Percentiles rank a stretch among this genome's conserved stretches.
phyloP scores from a whole-genome alignment of 768 basidiomycete species.

The Russula olivacea region DNA sequence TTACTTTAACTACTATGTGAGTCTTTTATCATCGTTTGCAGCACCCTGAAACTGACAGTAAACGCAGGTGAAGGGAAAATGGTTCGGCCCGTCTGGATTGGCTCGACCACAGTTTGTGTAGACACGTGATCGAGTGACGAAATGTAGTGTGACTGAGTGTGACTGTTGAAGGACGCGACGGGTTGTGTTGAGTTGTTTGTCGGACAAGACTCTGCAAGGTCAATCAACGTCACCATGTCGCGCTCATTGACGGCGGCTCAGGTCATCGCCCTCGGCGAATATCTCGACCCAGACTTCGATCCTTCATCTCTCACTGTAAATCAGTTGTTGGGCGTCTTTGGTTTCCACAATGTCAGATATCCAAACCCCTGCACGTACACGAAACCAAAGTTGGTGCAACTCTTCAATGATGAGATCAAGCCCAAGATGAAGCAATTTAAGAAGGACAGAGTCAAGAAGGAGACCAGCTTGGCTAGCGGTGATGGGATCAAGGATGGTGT shows the following conservation, averaged over 20 bases:
- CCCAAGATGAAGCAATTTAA: constrained; percentile 50
- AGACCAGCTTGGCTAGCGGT: constrained; percentile 69
- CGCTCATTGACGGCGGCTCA: constrained; percentile 67
- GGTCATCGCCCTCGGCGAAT: constrained; percentile 67
- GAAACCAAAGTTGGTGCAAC: constrained; percentile 67
- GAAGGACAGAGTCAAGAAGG: constrained; percentile 57
- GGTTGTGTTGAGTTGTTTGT: constrained; percentile 7
- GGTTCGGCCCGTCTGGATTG: constrained; percentile 31
- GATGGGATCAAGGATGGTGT: constrained; percentile 77
- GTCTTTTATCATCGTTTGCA: background rate
- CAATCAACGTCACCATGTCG: constrained; percentile 47
- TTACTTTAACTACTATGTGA: constrained; percentile 31
- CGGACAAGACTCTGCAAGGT: background rate
- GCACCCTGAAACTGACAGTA: background rate
- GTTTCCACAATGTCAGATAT: constrained; percentile 69
- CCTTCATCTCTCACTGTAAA: constrained; percentile 67
- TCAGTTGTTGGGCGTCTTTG: constrained; percentile 73
- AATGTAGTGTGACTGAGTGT: constrained; percentile 10
- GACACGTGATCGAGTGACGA: constrained; percentile 12
- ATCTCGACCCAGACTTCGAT: constrained; percentile 75
- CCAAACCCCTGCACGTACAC: constrained; percentile 71
- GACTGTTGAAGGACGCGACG: constrained; percentile 19
- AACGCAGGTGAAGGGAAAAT: constrained; percentile 29
- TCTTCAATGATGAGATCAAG: constrained; percentile 76
- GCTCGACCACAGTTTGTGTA: constrained; percentile 24